Evolutionary conservation across 805 yeast genomes (phyloP).

Genomic region (Ogataea philodendri): DNA sequence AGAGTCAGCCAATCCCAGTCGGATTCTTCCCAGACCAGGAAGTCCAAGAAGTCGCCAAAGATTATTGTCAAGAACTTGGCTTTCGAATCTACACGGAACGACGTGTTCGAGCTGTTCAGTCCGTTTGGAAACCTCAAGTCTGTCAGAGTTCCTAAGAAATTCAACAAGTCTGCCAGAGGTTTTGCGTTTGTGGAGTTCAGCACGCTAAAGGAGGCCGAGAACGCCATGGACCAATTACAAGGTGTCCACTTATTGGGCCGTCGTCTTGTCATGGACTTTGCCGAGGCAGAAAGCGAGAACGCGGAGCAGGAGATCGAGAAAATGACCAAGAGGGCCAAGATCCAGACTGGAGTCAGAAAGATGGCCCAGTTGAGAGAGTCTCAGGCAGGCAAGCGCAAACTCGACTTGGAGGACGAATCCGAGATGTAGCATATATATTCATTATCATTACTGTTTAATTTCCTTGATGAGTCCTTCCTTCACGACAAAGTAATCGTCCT

Average conservation of each 20-base stretch:
- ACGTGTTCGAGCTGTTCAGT: conserved; percentile 87
- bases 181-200: conserved; percentile 96
- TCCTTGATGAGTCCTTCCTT: conserved; percentile 46
- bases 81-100: conserved; percentile 91
- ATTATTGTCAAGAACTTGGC: conserved; percentile 95
- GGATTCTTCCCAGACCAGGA: conserved; percentile 31
- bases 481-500: conserved; percentile 42
- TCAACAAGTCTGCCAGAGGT: conserved; percentile 93
- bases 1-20: conserved; percentile 52
- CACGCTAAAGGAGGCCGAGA: conserved; percentile 85
- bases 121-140: conserved; percentile 94
- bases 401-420: conserved; percentile 60
- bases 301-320: conserved; percentile 89
- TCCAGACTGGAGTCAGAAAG: conserved; percentile 76
- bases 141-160: conserved; percentile 93
- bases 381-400: conserved; percentile 69
- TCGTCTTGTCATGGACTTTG: conserved; percentile 89
- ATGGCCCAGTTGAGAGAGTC: conserved; percentile 63
- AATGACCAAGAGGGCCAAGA: conserved; percentile 82
- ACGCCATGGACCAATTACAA: conserved; percentile 87
- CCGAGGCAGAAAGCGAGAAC: conserved; percentile 74
- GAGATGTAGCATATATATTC: conserved; percentile 10
- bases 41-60: conserved; percentile 56
- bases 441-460: conserved; percentile 22
- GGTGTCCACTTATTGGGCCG: conserved; percentile 98